Conservation (phyloP, 441 rosid species). For the Populus hybrid region DNA sequence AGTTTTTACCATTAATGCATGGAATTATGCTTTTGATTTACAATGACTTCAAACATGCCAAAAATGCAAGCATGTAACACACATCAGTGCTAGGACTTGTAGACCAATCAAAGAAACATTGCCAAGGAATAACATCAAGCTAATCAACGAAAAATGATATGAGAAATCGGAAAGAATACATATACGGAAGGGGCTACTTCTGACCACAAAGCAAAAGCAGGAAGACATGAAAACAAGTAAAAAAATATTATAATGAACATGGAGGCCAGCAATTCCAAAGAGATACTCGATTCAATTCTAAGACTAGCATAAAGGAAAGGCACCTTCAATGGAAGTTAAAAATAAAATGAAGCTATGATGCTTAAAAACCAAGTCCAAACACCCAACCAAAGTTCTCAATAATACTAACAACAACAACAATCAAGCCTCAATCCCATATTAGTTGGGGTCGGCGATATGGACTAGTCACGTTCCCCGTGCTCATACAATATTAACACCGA, state of each 20-base stretch:
- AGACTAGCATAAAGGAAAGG: background rate
- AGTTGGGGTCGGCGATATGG: background rate
- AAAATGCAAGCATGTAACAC: no score
- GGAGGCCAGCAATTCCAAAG: background rate
- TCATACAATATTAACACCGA: background rate
- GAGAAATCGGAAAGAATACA: background rate
- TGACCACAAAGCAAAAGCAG: no score
- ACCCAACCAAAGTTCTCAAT: background rate
- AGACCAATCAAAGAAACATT: background rate
- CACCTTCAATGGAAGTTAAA: background rate
- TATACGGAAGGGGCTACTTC: no score
- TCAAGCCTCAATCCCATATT: background rate
- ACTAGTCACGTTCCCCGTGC: background rate
- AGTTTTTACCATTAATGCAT: constrained; percentile 8
- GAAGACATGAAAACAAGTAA: no score
- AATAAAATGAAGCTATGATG: background rate
- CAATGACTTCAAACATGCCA: background rate
- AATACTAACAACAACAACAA: background rate
- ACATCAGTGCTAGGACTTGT: no score
- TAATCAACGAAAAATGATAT: background rate
- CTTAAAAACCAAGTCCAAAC: background rate
- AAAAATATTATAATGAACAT: no score
- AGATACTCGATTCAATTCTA: background rate
- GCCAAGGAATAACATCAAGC: background rate
- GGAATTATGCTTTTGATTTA: background rate